A percentile compares a stretch with the other conserved stretches of the same genome.
Evolutionary conservation across 2,329 filamentous ascomycete genomes (phyloP).

Genomic region (Pseudocercospora cruenta): DNA sequence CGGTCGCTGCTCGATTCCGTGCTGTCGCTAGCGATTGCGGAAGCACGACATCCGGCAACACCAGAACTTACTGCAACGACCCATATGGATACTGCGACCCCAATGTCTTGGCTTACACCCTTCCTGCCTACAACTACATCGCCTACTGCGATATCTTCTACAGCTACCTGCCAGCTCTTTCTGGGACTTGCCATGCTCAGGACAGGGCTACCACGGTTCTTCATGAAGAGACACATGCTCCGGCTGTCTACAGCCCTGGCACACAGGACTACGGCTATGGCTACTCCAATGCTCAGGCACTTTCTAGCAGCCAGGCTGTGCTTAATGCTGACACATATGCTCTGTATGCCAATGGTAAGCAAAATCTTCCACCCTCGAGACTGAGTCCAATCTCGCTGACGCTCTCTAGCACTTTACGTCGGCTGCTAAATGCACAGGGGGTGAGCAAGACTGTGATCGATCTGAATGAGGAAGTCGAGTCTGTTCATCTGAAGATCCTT

Average conservation of each 20-base stretch:
- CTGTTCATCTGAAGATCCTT: too few species aligned
- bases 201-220: constrained; percentile 68
- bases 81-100: constrained; percentile 55
- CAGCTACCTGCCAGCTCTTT: constrained; percentile 55
- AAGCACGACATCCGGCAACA: constrained; percentile 53
- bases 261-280: constrained; percentile 64
- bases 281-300: constrained; percentile 53
- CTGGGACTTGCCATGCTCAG: constrained; percentile 62
- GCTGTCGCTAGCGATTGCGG: constrained; percentile 60
- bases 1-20: constrained; percentile 57
- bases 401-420: background rate
- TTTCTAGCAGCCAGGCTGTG: constrained; percentile 57
- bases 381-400: background rate
- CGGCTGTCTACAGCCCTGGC: constrained; percentile 47
- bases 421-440: background rate
- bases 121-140: constrained; percentile 51
- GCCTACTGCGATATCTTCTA: constrained; percentile 68
- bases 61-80: constrained; percentile 64
- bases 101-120: constrained; percentile 64
- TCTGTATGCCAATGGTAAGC: constrained; percentile 48
- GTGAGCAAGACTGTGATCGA: too few species aligned
- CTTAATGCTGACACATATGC: constrained; percentile 67
- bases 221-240: constrained; percentile 68
- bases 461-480: too few species aligned
- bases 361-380: background rate